phyloP scores from a whole-genome alignment of 2,329 filamentous ascomycete species.

The Colletotrichum nymphaeae region DNA sequence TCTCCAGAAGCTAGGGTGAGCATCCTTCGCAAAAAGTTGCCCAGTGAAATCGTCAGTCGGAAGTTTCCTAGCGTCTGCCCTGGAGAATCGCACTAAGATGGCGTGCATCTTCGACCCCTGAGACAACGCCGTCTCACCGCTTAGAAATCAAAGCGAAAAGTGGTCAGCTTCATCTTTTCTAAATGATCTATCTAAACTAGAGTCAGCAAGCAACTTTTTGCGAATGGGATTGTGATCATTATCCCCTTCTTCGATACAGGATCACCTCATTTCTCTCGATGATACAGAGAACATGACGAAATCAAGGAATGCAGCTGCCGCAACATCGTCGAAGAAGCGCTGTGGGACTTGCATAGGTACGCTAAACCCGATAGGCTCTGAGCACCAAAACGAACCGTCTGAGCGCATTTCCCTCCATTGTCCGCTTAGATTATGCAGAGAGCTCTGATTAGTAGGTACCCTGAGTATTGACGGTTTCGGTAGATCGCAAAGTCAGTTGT shows the following conservation, averaged over 20 bases:
- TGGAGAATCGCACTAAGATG: not conserved
- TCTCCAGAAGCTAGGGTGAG: not conserved
- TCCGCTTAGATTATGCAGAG: not conserved
- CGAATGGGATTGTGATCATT: not conserved
- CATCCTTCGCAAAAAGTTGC: conserved; percentile 16
- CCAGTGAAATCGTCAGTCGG: not conserved
- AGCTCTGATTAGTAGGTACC: not conserved
- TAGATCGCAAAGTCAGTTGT: conserved; percentile 41
- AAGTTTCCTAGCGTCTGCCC: not conserved
- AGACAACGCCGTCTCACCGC: not conserved
- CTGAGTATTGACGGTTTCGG: not conserved
- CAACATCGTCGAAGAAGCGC: not conserved
- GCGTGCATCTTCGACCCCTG: not conserved
- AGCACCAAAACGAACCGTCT: not conserved
- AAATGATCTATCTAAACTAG: not conserved
- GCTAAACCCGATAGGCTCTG: not conserved
- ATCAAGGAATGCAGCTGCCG: not conserved
- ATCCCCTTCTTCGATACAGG: not conserved
- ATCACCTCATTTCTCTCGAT: not conserved
- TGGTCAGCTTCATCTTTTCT: not conserved
- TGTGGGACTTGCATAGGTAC: conserved; percentile 14
- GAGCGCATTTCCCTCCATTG: not conserved
- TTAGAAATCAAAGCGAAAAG: not conserved
- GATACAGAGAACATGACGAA: not conserved
- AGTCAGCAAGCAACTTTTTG: not conserved